phyloP scores from a whole-genome alignment of 1,284 basidiomycete genomes.

The Takashimella koratensis region DNA sequence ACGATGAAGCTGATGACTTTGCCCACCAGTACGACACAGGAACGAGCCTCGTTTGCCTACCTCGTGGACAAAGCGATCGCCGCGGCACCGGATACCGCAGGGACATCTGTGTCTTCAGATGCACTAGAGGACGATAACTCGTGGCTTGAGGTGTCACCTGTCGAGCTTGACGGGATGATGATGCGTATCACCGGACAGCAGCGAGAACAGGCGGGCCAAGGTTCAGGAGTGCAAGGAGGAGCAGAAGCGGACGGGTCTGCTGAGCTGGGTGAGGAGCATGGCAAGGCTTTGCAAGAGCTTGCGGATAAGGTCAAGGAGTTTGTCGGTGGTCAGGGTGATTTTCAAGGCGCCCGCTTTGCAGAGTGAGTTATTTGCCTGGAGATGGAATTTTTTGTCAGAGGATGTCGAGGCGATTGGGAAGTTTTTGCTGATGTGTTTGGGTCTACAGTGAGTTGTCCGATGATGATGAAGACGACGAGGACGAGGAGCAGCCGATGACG shows the following conservation, averaged over 20 bases:
- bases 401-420: too few species aligned
- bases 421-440: neutral
- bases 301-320: conserved; percentile 81
- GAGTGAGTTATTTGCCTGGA: conserved; percentile 60
- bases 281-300: conserved; percentile 65
- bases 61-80: conserved; percentile 63
- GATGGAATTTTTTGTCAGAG: too few species aligned
- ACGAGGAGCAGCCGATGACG: conserved; percentile 31
- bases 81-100: conserved; percentile 9
- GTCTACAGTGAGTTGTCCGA: conserved; percentile 48
- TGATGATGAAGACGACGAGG: conserved; percentile 45
- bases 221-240: conserved; percentile 1
- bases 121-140: conserved; percentile 39
- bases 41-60: conserved; percentile 67
- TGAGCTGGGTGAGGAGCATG: conserved; percentile 56
- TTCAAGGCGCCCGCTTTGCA: conserved; percentile 79
- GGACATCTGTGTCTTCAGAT: conserved; percentile 2
- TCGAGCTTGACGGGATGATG: conserved; percentile 47
- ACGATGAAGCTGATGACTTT: conserved; percentile 31
- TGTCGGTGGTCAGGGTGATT: conserved; percentile 76
- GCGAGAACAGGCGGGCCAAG: neutral
- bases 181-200: conserved; percentile 25
- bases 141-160: conserved; percentile 45
- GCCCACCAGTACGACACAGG: conserved; percentile 37
- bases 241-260: conserved; percentile 52